These are phyloP conservation scores for Ramaria rubella DNA, from an alignment of 768 basidiomycete genomes.

Conservation along the genomic window DNA sequence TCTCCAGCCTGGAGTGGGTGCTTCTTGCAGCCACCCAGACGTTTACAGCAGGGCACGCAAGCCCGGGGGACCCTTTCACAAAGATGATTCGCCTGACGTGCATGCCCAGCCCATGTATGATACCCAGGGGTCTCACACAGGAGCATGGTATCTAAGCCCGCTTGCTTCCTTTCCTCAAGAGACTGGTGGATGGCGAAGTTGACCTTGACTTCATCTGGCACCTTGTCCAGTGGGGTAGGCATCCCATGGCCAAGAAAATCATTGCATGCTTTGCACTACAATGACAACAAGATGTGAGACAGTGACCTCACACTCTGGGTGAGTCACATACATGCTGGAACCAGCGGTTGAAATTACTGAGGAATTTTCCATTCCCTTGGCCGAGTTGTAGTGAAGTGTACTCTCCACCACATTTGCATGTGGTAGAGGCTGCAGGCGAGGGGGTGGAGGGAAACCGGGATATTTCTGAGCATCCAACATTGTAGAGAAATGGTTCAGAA, in stretches of 20 bases:
- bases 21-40: background rate
- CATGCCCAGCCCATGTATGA: background rate
- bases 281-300: background rate
- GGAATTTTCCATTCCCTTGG: background rate
- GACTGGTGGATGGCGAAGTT: background rate
- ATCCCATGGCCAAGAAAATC: background rate
- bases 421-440: background rate
- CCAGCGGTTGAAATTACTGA: background rate
- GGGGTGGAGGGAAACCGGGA: background rate
- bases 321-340: background rate
- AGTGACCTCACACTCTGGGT: background rate
- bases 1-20: background rate
- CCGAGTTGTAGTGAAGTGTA: background rate
- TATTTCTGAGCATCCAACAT: background rate
- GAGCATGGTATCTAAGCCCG: background rate
- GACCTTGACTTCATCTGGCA: background rate
- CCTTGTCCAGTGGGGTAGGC: background rate
- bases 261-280: background rate
- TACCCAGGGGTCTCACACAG: background rate
- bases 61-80: background rate
- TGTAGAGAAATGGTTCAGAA: background rate
- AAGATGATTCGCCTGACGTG: background rate
- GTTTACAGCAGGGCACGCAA: background rate
- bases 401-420: background rate
- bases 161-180: background rate